Evolutionary conservation across 345 rosid genomes (phyloP).

Genomic region (Corchorus olitorius): DNA sequence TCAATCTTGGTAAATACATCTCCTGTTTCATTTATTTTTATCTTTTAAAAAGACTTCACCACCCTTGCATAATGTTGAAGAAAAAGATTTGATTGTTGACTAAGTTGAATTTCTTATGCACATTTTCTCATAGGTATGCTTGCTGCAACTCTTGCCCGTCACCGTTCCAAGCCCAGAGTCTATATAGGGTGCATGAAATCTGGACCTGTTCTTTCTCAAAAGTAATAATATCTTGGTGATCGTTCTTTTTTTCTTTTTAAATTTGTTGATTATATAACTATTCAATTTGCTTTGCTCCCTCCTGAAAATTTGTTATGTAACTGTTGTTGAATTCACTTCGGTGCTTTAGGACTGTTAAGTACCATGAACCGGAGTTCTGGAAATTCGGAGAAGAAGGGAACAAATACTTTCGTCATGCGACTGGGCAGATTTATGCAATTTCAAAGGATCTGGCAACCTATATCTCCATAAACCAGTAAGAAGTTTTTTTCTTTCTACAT

Average conservation of each 20-base stretch:
- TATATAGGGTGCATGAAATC: conserved; percentile 99
- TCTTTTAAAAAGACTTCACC: not conserved
- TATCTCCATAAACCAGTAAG: conserved; percentile 86
- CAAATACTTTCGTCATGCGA: conserved; percentile 95
- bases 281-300: conserved; percentile 13
- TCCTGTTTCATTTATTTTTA: not conserved
- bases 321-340: conserved; percentile 11
- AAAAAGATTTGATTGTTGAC: not conserved
- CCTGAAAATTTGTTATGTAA: not conserved
- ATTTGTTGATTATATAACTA: not conserved
- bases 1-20: conserved; percentile 72
- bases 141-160: conserved; percentile 84
- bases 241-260: not conserved
- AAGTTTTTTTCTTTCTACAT: conserved; percentile 13
- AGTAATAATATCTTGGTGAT: conserved; percentile 44
- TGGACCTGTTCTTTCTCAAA: conserved; percentile 93
- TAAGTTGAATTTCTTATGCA: conserved; percentile 2
- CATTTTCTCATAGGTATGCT: conserved; percentile 60
- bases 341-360: conserved; percentile 74
- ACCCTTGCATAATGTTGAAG: not conserved
- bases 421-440: conserved; percentile 97
- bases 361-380: conserved; percentile 98
- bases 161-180: conserved; percentile 89
- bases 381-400: conserved; percentile 97
- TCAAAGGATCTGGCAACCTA: conserved; percentile 93